A percentile compares a stretch with the other conserved stretches of the same genome.
These are phyloP conservation scores for Ceratocystis harringtonii DNA, from an alignment of 2,329 filamentous ascomycete species.

Conservation along the genomic window DNA sequence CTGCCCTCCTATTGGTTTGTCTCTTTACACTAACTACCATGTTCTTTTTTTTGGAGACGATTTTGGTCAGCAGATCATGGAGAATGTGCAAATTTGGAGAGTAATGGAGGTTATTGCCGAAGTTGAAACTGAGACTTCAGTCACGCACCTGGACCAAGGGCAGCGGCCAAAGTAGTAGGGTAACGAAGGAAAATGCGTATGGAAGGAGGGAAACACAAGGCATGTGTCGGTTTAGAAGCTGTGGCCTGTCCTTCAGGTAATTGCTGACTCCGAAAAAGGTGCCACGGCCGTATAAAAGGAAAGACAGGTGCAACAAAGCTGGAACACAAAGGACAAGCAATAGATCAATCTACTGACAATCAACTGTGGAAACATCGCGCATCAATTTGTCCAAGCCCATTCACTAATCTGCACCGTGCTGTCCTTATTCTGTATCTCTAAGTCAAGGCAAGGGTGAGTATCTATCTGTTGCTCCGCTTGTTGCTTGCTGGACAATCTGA, in stretches of 20 bases:
- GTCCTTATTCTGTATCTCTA: not conserved
- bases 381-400: not conserved
- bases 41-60: not conserved
- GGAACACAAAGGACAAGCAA: not conserved
- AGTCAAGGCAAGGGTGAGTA: not conserved
- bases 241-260: not conserved
- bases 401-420: not conserved
- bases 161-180: no score
- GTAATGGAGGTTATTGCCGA: not conserved
- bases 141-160: not conserved
- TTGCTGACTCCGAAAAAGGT: not conserved
- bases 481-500: not conserved
- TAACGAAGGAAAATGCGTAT: no score
- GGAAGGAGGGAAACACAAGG: not conserved
- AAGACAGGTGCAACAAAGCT: not conserved
- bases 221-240: not conserved
- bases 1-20: not conserved
- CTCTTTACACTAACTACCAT: not conserved
- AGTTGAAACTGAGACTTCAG: not conserved
- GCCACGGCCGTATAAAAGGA: not conserved
- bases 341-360: not conserved
- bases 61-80: not conserved
- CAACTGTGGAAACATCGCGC: not conserved
- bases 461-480: not conserved
- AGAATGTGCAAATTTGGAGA: not conserved